Conservation (phyloP, 2,329 filamentous ascomycete species). For the Penicillium brevicompactum region DNA sequence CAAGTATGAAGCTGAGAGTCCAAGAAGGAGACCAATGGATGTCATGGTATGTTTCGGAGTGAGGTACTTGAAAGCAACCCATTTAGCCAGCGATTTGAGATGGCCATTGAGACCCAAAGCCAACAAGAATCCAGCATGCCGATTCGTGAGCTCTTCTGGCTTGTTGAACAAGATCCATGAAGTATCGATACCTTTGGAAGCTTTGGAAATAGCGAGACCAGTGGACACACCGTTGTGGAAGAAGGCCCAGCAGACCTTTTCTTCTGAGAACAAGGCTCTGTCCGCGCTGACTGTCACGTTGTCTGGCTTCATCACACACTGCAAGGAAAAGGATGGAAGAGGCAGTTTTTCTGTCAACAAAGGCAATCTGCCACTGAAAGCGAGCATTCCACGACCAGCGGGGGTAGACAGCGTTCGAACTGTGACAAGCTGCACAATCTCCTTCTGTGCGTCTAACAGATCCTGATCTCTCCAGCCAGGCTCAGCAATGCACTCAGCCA, state of each 20-base stretch:
- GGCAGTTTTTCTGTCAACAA: conserved; percentile 90
- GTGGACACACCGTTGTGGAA: conserved; percentile 97
- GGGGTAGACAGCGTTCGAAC: conserved; percentile 86
- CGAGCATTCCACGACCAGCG: conserved; percentile 80
- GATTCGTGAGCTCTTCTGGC: conserved; percentile 85
- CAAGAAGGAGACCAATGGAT: conserved; percentile 90
- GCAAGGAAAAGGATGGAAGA: conserved; percentile 86
- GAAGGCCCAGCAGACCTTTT: conserved; percentile 97
- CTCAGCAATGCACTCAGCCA: conserved; percentile 74
- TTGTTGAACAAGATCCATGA: conserved; percentile 99
- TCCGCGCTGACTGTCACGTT: conserved; percentile 95
- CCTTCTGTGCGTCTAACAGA: conserved; percentile 88
- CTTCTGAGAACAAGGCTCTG: conserved; percentile 82
- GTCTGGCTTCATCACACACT: conserved; percentile 86
- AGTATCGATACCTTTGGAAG: conserved; percentile 91
- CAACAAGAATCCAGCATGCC: conserved; percentile 92
- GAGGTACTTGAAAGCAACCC: conserved; percentile 98
- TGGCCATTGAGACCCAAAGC: conserved; percentile 93
- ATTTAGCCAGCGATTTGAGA: conserved; percentile 90
- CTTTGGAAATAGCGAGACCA: conserved; percentile 83
- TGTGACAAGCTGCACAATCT: conserved; percentile 82
- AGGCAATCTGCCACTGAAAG: conserved; percentile 84
- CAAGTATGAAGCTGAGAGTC: conserved; percentile 88
- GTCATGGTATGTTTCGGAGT: conserved; percentile 99
- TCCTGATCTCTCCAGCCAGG: conserved; percentile 82